Conservation (phyloP, 2,329 filamentous ascomycete genomes). For the Cladophialophora exuberans region DNA sequence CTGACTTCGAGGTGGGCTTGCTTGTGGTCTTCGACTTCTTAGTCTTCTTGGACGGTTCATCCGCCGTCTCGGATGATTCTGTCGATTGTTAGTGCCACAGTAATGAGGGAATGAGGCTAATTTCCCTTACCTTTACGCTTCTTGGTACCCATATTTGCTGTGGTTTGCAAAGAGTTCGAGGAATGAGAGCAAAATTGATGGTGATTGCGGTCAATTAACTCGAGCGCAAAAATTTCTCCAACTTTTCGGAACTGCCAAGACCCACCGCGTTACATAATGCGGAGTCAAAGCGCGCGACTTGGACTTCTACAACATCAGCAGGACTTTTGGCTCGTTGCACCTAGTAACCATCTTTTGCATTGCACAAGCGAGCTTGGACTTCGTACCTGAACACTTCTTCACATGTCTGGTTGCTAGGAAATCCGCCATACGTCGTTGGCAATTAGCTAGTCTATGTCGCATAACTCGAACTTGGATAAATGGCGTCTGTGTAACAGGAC, state of each 20-base stretch:
- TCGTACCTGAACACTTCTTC: too few relatives aligned
- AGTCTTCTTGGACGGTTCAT: constrained; percentile 58
- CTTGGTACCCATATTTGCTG: constrained; percentile 30
- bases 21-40: constrained; percentile 41
- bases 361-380: too few relatives aligned
- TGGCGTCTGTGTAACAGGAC: too few relatives aligned
- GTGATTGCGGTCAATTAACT: neutral
- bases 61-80: constrained; percentile 20
- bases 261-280: neutral
- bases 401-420: too few relatives aligned
- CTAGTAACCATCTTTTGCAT: too few relatives aligned
- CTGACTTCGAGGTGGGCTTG: constrained; percentile 28
- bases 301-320: too few relatives aligned
- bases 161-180: neutral
- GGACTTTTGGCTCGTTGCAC: too few relatives aligned
- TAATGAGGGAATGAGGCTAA: neutral
- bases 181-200: neutral
- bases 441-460: too few relatives aligned
- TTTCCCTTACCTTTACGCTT: constrained; percentile 32
- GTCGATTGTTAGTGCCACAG: constrained; percentile 1
- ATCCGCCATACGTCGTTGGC: too few relatives aligned
- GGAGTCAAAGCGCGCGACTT: neutral
- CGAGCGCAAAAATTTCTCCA: constrained; percentile 16
- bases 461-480: too few relatives aligned
- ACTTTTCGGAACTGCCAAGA: constrained; percentile 17